Evolutionary conservation across 2,329 filamentous ascomycete species (phyloP), one percentile per base, ranked within the genome.

Genomic region (Teratosphaeria pseudoeucalypti): DNA sequence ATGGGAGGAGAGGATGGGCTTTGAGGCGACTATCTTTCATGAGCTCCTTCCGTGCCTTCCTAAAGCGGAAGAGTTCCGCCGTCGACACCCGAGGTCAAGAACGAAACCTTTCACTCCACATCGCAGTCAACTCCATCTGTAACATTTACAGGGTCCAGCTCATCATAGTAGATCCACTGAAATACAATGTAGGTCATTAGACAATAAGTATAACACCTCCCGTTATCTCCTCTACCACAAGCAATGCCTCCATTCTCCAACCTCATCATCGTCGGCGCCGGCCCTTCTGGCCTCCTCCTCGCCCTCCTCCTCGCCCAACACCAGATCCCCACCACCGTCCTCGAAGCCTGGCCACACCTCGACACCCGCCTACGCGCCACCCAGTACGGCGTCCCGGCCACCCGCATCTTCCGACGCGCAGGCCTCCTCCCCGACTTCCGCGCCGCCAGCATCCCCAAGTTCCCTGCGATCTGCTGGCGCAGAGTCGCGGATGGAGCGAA

Each of bases 301-400:
- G 69, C 66, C 32, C 59, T 67, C 39, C 55, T 71, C 3, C 63
- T 71, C 26, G 56, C 64, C 6, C 56, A 63, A 26, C 57, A 61
- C 52, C 54, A 60, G 56, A 65, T 69, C 43, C 61, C 62, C 29
- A 62, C 63, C 57, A 59, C 61, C 39, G 59, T 70, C 53, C 67
- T 65, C 57, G 66, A 70, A 61, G 65, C 61, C 11, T 64, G 60
- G 61, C 58, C 65, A 2, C 58, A 60, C 19, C 64, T 72, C 43
- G 66, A 70, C 56, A 66, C 67, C 6, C 71, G 72, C 6, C 74
- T 76, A 14, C 71, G 75, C 55, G 75, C 76, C 58, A 75, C 76
- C 61, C 74, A 75, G 2, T 76, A 78, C 60, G 72, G 75, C 60
- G 74, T 75, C 9, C 70, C 72, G 2, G 71, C 75, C 0, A 74